Evolutionary conservation across 2,329 filamentous ascomycete species (phyloP), one percentile per base, ranked within the genome.

Genomic region (Meredithiella fracta): DNA sequence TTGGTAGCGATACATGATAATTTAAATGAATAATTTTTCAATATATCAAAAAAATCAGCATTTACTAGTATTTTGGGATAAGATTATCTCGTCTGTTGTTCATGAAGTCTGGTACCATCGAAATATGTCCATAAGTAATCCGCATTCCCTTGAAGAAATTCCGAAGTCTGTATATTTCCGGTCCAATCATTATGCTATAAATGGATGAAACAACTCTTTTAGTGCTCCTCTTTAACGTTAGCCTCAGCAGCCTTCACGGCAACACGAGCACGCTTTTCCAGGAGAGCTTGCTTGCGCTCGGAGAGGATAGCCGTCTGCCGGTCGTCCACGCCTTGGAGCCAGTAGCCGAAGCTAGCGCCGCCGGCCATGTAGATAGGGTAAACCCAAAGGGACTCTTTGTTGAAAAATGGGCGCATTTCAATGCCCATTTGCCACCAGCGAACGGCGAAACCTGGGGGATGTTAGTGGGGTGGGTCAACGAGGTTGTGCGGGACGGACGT

Each of bases 371-470:
- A 98, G 63, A 91, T 72, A 56, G 92, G 92, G 74, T 95, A 98
- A 53, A 82, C 88, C 85, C 88, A 94, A 65, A 95, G 80, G 56
- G 85, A 85, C 67, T 84, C 77, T 66, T 77, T 80, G 72, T 85
- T 83, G 78, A 97, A 87, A 70, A 96, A 83, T 54, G 91, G 92
- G 60, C 90, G 88, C 89, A 94, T 95, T 75, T 98, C 89, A 69
- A 98, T 92, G 66, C 91, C 92, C 68, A 98, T 83, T 72, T 97
- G 92, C 87, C 90, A 96, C 71, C 92, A 79, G 64, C 91, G 86
- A 67, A 90, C 85, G 67, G 86, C 89, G 65, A 96, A 73, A 76
- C 92, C 92, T 98, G 52, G 3, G 26, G 40, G n/a, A 25, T 37
- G 47, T 56, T 55, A 51, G 53, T 53, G 11, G n/a, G 15, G 15